Base-by-base conservation (phyloP, 805 yeast species). In the Candida nitratophila region DNA sequence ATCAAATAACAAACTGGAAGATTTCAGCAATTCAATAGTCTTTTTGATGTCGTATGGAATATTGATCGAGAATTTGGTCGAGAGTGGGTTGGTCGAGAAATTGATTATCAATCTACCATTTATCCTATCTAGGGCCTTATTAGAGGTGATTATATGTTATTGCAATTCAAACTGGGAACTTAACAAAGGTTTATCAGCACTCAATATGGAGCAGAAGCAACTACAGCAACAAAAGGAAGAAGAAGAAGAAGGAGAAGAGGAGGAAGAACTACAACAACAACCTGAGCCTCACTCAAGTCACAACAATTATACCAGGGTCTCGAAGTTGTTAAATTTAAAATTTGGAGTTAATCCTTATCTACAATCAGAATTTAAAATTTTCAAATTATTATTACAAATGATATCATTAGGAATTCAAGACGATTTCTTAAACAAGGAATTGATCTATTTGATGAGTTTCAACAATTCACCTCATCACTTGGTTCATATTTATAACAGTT, bases 151-250 rank as follows among this genome's bases (percentile, higher is more conserved):
- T 3, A 51, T 74, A 16, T 65, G 62, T 40, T 75, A 72, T 48
- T 70, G 75, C 44, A 69, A 71, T 57, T 57, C 65, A 10, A 75
- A 73, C 46, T 74, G 76, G 76, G 53, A 54, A 20, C 70, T 57
- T 45, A 44, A 47, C 7, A 38, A 40, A 4, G 36, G 37, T 9
- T 47, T 17, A 27, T 6, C 10, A 17, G 14, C 26, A 36, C 11
- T 22, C 16, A 46, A 39, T 9, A 42, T 44, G 7, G 44, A 56
- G 9, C 54, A 8, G n/a, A 9, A 8, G 12, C 8, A 43, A 64
- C 9, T 46, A 46, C 7, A 46, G 38, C 17, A 52, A 49, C n/a
- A n/a, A n/a, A n/a, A n/a, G n/a, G n/a, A n/a, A n/a, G n/a, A n/a
- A n/a, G n/a, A n/a, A n/a, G n/a, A n/a, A n/a, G n/a, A n/a, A n/a